phyloP scores from a whole-genome alignment of 352 stramenopile genomes.

The Phytophthora foliorum region DNA sequence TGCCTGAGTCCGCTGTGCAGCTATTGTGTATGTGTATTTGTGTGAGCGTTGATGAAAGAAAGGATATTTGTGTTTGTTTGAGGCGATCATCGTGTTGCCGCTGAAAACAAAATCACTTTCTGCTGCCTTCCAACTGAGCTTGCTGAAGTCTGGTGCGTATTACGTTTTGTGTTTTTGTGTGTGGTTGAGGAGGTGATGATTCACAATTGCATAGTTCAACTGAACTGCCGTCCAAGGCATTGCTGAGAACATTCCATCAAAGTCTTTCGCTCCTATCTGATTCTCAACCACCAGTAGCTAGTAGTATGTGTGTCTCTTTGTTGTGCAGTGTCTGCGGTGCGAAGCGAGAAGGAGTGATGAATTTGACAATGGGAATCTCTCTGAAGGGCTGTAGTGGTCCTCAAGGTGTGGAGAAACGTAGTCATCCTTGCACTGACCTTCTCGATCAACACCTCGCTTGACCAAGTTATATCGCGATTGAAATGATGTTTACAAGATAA shows the following conservation, averaged over 20 bases:
- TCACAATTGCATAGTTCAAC: constrained; percentile 86
- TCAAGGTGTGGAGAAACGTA: constrained; percentile 63
- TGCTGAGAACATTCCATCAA: constrained; percentile 80
- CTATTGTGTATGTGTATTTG: constrained; percentile 17
- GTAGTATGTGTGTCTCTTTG: background rate
- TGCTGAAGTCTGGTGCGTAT: constrained; percentile 18
- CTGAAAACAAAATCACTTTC: constrained; percentile 87
- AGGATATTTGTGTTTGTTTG: constrained; percentile 82
- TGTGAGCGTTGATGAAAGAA: constrained; percentile 82
- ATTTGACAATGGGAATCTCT: constrained; percentile 89
- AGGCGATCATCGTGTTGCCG: constrained; percentile 52
- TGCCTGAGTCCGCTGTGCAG: constrained; percentile 63
- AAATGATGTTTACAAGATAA: constrained; percentile 82
- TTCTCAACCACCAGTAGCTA: constrained; percentile 47
- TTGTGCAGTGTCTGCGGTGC: constrained; percentile 11
- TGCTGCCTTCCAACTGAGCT: constrained; percentile 90
- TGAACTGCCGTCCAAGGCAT: constrained; percentile 57
- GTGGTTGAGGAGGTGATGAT: constrained; percentile 71
- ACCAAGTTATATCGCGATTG: constrained; percentile 44
- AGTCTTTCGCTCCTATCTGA: constrained; percentile 91
- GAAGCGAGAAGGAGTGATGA: constrained; percentile 69
- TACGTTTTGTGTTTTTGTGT: constrained; percentile 18
- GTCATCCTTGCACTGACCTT: constrained; percentile 89
- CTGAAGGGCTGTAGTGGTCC: constrained; percentile 57
- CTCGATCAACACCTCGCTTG: background rate